Percentiles rank a stretch among this genome's conserved stretches.
These are phyloP conservation scores for Acorus calamus DNA, from an alignment of 106 monocot species.

Conservation along the genomic window DNA sequence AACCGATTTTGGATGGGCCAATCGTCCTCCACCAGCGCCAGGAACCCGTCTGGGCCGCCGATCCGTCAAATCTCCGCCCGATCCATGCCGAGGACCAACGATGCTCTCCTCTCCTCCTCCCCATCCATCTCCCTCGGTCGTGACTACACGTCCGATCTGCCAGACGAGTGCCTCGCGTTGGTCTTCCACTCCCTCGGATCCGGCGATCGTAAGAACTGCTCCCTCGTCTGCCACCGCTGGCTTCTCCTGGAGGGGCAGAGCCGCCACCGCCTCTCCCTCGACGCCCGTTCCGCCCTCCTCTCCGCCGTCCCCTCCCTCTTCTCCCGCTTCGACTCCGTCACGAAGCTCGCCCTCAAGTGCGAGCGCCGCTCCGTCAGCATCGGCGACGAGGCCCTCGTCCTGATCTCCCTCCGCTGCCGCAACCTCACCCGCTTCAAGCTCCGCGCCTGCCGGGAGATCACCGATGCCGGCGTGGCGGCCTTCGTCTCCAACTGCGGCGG, in stretches of 20 bases:
- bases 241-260: constrained; percentile 21
- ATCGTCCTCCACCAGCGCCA: no score
- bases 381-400: constrained; percentile 19
- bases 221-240: constrained; percentile 37
- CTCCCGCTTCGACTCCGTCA: constrained; percentile 31
- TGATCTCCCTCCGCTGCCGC: constrained; percentile 21
- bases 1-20: no score
- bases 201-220: constrained; percentile 23
- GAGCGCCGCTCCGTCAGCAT: constrained; percentile 33
- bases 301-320: constrained; percentile 18
- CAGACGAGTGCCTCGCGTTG: constrained; percentile 27
- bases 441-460: constrained; percentile 26
- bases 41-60: no score
- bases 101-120: background rate
- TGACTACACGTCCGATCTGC: constrained; percentile 15
- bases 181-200: constrained; percentile 22
- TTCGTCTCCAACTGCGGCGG: constrained; percentile 14
- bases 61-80: no score
- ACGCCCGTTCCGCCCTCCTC: constrained; percentile 24
- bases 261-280: constrained; percentile 39
- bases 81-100: no score
- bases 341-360: constrained; percentile 38
- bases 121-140: background rate
- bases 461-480: constrained; percentile 21
- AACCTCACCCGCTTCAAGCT: constrained; percentile 28